phyloP scores from a whole-genome alignment of 2,329 filamentous ascomycete species.

The Microdochium bolleyi region DNA sequence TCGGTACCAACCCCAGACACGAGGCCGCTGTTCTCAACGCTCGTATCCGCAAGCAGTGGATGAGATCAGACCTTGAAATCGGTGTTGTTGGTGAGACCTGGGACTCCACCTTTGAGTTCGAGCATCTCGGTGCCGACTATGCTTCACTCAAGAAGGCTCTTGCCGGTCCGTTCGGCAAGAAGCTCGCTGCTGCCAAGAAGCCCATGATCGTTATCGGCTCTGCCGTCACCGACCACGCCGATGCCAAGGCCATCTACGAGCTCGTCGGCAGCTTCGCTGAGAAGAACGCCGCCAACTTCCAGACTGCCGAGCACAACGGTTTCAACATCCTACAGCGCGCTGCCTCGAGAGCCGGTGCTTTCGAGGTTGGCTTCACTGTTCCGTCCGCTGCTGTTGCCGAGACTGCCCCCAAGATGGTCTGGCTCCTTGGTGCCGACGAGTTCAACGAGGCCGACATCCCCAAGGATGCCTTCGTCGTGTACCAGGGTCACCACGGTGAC shows the following conservation, averaged over 20 bases:
- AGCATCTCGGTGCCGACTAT: slow-evolving; percentile 77
- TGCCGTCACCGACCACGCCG: slow-evolving; percentile 80
- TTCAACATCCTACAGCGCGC: slow-evolving; percentile 95
- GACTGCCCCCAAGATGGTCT: slow-evolving; percentile 88
- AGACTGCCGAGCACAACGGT: slow-evolving; percentile 87
- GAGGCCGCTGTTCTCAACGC: slow-evolving; percentile 94
- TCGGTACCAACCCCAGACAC: slow-evolving; percentile 91
- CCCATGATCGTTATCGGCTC: slow-evolving; percentile 97
- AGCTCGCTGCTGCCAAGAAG: slow-evolving; percentile 75
- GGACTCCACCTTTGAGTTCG: slow-evolving; percentile 90
- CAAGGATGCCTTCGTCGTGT: slow-evolving; percentile 92
- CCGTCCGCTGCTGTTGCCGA: slow-evolving; percentile 74
- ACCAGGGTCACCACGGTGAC: slow-evolving; percentile 98
- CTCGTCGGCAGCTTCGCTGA: slow-evolving; percentile 84
- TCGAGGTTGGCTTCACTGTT: slow-evolving; percentile 89
- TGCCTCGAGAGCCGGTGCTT: slow-evolving; percentile 86
- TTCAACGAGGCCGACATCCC: slow-evolving; percentile 78
- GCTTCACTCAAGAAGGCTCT: slow-evolving; percentile 79
- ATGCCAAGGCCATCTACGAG: slow-evolving; percentile 91
- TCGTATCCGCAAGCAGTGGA: slow-evolving; percentile 95
- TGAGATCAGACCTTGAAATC: slow-evolving; percentile 89
- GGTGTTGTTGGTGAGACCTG: slow-evolving; percentile 86
- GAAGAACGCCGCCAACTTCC: slow-evolving; percentile 84
- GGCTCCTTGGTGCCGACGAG: slow-evolving; percentile 94
- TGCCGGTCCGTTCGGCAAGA: slow-evolving; percentile 84